These are phyloP conservation scores for Isabelozyma heimii DNA, from an alignment of 805 yeast species.

Conservation along the genomic window DNA sequence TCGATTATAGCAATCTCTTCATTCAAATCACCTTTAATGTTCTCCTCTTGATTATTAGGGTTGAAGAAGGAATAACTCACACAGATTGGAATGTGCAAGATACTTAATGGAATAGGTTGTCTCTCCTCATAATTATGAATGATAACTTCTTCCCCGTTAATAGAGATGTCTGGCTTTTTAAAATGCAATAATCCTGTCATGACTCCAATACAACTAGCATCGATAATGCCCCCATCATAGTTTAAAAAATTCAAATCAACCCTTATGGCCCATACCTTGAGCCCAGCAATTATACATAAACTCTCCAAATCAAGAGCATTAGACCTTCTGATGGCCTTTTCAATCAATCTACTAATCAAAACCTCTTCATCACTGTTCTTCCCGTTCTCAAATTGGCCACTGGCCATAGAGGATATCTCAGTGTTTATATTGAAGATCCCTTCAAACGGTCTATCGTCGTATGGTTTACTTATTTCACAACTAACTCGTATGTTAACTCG, in stretches of 20 bases:
- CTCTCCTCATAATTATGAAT: slow-evolving; percentile 74
- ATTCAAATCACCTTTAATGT: slow-evolving; percentile 63
- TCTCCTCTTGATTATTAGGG: slow-evolving; percentile 60
- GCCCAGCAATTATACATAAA: slow-evolving; percentile 86
- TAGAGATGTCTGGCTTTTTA: slow-evolving; percentile 75
- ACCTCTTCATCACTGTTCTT: slow-evolving; percentile 77
- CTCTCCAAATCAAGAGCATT: slow-evolving; percentile 90
- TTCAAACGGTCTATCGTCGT: slow-evolving; percentile 90
- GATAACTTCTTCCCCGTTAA: slow-evolving; percentile 50
- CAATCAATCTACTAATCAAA: slow-evolving; percentile 76
- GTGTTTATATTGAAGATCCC: slow-evolving; percentile 83
- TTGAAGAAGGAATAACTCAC: slow-evolving; percentile 85
- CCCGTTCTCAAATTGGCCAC: slow-evolving; percentile 76
- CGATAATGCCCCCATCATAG: slow-evolving; percentile 91
- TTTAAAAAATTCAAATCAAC: slow-evolving; percentile 88
- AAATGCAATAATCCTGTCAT: slow-evolving; percentile 83
- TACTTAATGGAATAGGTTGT: slow-evolving; percentile 81
- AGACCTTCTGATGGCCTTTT: slow-evolving; percentile 87
- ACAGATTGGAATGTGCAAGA: slow-evolving; percentile 87
- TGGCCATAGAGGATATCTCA: slow-evolving; percentile 88
- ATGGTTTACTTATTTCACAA: slow-evolving; percentile 75
- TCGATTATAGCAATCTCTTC: slow-evolving; percentile 68
- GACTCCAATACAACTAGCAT: slow-evolving; percentile 86
- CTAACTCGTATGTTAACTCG: slow-evolving; percentile 66
- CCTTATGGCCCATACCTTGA: slow-evolving; percentile 85